Evolutionary conservation across 2,329 filamentous ascomycete genomes (phyloP), one percentile per base, ranked within the genome.

Genomic region (Pseudogymnoascus sp.): DNA sequence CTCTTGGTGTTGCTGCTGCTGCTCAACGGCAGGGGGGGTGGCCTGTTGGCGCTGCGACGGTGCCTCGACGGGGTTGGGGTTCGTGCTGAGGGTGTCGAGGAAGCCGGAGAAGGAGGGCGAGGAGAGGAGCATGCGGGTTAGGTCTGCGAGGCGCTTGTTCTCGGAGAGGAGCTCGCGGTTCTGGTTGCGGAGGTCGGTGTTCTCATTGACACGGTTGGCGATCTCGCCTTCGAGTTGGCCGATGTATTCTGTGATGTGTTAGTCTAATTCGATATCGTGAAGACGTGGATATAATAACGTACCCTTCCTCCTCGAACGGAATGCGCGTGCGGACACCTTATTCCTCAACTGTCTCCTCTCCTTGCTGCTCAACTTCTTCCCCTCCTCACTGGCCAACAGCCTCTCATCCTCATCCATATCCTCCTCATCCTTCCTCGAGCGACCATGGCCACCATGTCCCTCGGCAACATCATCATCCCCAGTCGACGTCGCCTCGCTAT

Each of bases 391-490:
- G n/a, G 91, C 91, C 58, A 97, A 81, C 8, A 97, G 81, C 68
- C 91, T 84, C 81, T 97, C 94, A 70, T 97, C 94, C 75, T 97
- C 93, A 69, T 99, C 94, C 93, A 99, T 97, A 61, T 97, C 93
- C 65, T 97, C 92, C 71, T 97, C 92, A 48, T 97, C 92, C 81
- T 97, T 97, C 82, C 88, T 92, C 66, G 84, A 77, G 66, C 87
- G 88, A 68, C 91, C 83, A 72, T 91, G 88, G 64, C 73, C 73
- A 35, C 74, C 70, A 27, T 75, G 71, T 33, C 75, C 74, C 33
- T 70, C 68, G 65, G 75, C 76, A 27, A 82, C 79, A 58, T 84
- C 79, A 27, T 79, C 76, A 12, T 84, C 81, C 7, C 31, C 31
- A 35, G 21, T 38, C 13, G 79, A 75, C 4, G 81, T 78, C 5